These are phyloP conservation scores for Didymella pinodella DNA, from an alignment of 2,329 filamentous ascomycete species.

Conservation along the genomic window DNA sequence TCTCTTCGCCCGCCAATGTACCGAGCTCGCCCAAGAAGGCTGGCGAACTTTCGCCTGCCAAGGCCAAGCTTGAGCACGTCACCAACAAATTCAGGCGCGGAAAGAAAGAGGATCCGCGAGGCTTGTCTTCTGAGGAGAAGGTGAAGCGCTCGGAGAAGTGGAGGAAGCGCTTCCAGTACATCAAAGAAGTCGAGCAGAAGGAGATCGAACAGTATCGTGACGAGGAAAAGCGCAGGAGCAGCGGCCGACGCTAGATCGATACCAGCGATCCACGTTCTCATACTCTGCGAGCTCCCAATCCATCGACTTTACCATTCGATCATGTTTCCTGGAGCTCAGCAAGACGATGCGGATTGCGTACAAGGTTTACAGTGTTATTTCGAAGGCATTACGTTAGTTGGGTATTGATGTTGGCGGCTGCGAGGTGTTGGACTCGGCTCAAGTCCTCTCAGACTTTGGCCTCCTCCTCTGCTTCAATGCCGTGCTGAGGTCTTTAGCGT, in stretches of 20 bases:
- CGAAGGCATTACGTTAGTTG: neutral
- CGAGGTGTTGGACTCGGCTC: neutral
- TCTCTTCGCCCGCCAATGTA: conserved; percentile 37
- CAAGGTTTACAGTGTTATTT: conserved; percentile 1
- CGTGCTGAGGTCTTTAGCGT: conserved; percentile 4
- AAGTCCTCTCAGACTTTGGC: neutral
- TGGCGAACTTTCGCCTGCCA: conserved; percentile 54
- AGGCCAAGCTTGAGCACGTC: conserved; percentile 57
- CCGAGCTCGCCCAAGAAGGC: conserved; percentile 47
- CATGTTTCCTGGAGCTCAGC: conserved; percentile 4
- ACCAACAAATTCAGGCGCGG: conserved; percentile 55
- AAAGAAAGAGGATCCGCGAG: conserved; percentile 48
- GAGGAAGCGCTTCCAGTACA: conserved; percentile 46
- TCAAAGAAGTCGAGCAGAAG: conserved; percentile 42
- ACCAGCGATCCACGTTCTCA: neutral
- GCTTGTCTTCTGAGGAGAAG: conserved; percentile 50
- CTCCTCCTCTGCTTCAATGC: neutral
- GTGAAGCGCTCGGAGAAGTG: conserved; percentile 47
- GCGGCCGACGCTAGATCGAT: conserved; percentile 10
- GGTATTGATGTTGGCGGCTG: conserved; percentile 14
- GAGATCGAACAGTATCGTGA: conserved; percentile 38
- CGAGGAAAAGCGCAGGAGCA: conserved; percentile 17
- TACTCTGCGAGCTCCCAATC: neutral
- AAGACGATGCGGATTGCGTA: conserved; percentile 3
- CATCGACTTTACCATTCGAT: conserved; percentile 1